Evolutionary conservation across 1,139 yeast genomes (phyloP), one percentile per base, ranked within the genome.

Genomic region (Lodderomyces theae): DNA sequence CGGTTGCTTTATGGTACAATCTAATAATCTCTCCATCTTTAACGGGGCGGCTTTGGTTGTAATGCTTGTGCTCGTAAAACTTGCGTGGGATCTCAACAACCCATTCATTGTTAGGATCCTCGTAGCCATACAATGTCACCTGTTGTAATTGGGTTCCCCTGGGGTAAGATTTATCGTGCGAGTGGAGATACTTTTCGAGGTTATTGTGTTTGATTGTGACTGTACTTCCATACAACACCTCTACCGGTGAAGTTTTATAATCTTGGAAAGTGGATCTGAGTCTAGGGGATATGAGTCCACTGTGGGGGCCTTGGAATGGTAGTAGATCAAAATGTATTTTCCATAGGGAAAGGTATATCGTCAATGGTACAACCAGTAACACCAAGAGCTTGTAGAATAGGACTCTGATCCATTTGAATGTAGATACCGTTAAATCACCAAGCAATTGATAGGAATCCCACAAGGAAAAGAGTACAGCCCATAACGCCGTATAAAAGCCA

Each of bases 151-250:
- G 55, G 0, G 87, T 70, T 0, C 86, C 86, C 0, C 71, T 58
- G 29, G 67, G 69, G 54, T 82, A 85, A 3, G 58, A 60, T 44
- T 58, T 62, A 33, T 73, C 64, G 52, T 84, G 87, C 0, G 95
- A 83, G 52, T 85, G 89, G 42, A 87, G 63, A 53, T 84, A 86
- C 1, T 75, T 74, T 31, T 84, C 85, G 23, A 82, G 59, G 13
- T 70, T 67, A n/a, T 61, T 53, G 57, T 86, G 94, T 49, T 87
- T 78, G 12, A 87, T 51, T 11, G 87, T 80, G 13, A 87, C 70
- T 0, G 79, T 68, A 39, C 87, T 76, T 3, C 94, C 95, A 57
- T 69, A 80, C 4, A 77, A 69, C 0, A 86, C 77, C 39, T 72
- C 72, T 5, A 74, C 74, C 6, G 79, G 72, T 40, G 66, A 53